These are phyloP conservation scores for Colletotrichum zoysiae DNA, from an alignment of 2,329 filamentous ascomycete species.

Conservation along the genomic window DNA sequence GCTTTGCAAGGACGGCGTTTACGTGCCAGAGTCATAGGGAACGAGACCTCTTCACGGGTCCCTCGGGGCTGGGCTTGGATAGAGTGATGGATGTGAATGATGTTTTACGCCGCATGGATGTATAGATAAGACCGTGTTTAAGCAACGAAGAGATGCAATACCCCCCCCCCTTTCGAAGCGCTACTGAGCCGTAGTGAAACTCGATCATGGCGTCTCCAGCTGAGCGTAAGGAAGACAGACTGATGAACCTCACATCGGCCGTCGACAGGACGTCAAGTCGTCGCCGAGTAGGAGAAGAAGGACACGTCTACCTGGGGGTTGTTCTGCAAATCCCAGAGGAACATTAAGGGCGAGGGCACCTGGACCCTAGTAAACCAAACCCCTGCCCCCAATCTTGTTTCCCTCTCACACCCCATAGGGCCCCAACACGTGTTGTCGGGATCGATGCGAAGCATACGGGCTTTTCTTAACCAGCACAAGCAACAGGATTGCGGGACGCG, in stretches of 20 bases:
- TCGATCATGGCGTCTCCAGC: neutral
- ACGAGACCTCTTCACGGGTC: neutral
- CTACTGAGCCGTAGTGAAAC: too few relatives aligned
- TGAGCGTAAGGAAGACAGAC: too few relatives aligned
- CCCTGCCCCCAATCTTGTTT: neutral
- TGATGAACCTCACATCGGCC: too few relatives aligned
- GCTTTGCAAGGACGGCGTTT: constrained; percentile 87
- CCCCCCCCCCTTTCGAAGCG: neutral
- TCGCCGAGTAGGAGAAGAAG: too few relatives aligned
- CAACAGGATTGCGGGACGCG: neutral
- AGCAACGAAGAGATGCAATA: neutral
- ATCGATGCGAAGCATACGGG: neutral
- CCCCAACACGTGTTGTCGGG: too few relatives aligned
- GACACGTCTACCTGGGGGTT: too few relatives aligned
- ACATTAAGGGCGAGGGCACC: neutral
- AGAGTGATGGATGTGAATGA: constrained; percentile 31
- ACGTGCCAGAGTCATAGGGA: constrained; percentile 59
- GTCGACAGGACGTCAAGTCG: too few relatives aligned
- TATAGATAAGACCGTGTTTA: constrained; percentile 22
- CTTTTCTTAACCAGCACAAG: neutral
- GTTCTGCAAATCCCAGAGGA: neutral
- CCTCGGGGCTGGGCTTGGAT: neutral
- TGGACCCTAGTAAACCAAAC: neutral
- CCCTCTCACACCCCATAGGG: neutral
- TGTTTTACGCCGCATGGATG: constrained; percentile 26